Base-by-base conservation (phyloP, 495 filamentous ascomycete species). In the Rusavskia elegans region DNA sequence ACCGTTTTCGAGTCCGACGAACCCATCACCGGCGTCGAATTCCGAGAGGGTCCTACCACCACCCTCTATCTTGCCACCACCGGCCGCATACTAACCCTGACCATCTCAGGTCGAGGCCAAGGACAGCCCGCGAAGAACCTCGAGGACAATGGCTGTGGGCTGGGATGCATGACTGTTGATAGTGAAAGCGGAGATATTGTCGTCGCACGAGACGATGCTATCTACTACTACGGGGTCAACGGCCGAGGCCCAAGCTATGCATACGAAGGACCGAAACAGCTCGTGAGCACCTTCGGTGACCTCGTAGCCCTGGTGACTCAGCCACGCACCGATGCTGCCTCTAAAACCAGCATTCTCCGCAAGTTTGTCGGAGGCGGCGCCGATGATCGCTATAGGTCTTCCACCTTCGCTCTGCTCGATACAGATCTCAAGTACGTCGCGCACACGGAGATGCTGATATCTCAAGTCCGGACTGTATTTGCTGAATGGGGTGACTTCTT, bases 1-100 rank as follows among this genome's bases (percentile, higher is more conserved):
- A 90, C 90, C 27, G 88, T 98, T 27, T 93, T 94, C 67, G 92
- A 96, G 60, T 95, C 89, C 2, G 89, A 97, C 58, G 92, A 98
- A 59, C 92, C 92, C 0, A 83, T 98, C 37, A 98, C 92, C 0
- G 92, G 88, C 5, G 82, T 95, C 20, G 84, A 87, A 51, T 79
- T 93, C 55, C 73, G 78, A 29, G 77, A 82, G 51, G 81, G 81
- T 9, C 65, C 64, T 2, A 78, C 68, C 48, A 89, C 82, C 1
- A 87, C 85, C 0, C 76, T 98, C 0, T 98, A 93, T 63, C 83
- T 97, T 48, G 81, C 92, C 7, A 98, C 92, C 0, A 96, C 89
- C 11, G 84, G 79, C 29, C 78, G 89, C n/a, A 85, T 98, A 25
- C 63, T 90, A 52, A 93, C 88, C 42, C 66, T 96, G 44, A 78